Percentiles rank a stretch among this genome's conserved stretches.
phyloP scores from a whole-genome alignment of 805 yeast species.

The Saccharomycopsis vini region DNA sequence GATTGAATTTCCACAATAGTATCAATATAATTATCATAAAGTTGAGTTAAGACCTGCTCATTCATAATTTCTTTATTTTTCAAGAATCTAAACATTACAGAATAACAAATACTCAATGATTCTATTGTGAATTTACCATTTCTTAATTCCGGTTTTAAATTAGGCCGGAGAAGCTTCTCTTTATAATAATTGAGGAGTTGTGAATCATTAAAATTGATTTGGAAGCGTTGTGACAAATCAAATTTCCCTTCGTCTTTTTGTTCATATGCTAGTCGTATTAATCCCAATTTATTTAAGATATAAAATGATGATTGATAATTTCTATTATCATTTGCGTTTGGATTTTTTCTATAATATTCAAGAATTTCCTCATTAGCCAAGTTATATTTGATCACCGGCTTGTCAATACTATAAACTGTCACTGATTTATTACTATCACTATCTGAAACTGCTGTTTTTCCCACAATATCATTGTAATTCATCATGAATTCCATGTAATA shows the following conservation, averaged over 20 bases:
- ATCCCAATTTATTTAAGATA: constrained; percentile 14
- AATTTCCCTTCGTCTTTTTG: background rate
- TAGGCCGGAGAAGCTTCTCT: constrained; percentile 4
- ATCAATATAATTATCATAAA: constrained; percentile 10
- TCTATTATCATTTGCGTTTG: background rate
- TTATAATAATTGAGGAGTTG: constrained; percentile 8
- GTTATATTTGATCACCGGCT: background rate
- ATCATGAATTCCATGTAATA: constrained; percentile 14
- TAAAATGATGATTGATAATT: constrained; percentile 10
- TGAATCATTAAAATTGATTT: constrained; percentile 9
- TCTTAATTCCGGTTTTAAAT: constrained; percentile 6
- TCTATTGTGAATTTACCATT: constrained; percentile 5
- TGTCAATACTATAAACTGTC: background rate
- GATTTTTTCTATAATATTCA: background rate
- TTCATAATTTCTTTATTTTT: background rate
- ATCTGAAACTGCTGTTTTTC: background rate
- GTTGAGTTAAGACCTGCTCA: background rate
- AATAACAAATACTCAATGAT: constrained; percentile 12
- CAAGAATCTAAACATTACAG: constrained; percentile 6
- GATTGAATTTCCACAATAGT: constrained; percentile 6
- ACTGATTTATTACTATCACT: background rate
- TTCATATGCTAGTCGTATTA: constrained; percentile 9
- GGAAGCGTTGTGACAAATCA: background rate
- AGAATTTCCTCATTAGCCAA: constrained; percentile 3
- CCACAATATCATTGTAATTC: constrained; percentile 3